Conservation (phyloP, 2,329 filamentous ascomycete species). For the Aspergillus fijiensis region DNA sequence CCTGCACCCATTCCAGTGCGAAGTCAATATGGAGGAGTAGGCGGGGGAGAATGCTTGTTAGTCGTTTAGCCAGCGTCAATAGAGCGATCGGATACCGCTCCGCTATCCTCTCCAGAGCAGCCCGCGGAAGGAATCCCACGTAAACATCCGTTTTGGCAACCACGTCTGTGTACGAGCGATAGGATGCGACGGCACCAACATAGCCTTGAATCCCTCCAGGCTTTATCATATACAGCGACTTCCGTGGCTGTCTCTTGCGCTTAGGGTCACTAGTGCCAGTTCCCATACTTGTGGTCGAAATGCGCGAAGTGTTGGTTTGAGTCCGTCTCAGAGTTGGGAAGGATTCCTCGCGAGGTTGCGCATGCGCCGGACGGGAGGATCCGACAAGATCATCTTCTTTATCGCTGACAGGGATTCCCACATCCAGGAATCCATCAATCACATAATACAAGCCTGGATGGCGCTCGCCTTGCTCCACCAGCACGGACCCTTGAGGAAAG, state of each 20-base stretch:
- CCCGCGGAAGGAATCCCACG: constrained; percentile 86
- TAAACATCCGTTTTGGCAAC: constrained; percentile 98
- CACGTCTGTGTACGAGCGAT: constrained; percentile 93
- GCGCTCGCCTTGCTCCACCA: constrained; percentile 96
- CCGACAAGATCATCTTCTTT: constrained; percentile 47
- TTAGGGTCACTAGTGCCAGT: constrained; percentile 32
- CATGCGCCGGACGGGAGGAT: constrained; percentile 29
- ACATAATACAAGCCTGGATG: constrained; percentile 97
- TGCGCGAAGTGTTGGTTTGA: constrained; percentile 44
- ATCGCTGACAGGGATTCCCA: constrained; percentile 77
- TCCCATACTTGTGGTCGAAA: constrained; percentile 15
- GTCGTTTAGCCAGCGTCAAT: constrained; percentile 90
- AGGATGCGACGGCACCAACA: constrained; percentile 89
- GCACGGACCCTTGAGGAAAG: constrained; percentile 88
- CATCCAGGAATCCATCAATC: constrained; percentile 93
- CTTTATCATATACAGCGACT: constrained; percentile 85
- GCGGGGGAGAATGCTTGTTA: constrained; percentile 84
- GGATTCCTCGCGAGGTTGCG: constrained; percentile 35
- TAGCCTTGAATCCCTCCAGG: constrained; percentile 93
- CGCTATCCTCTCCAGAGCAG: constrained; percentile 84
- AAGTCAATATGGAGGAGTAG: constrained; percentile 97
- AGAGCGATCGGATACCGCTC: constrained; percentile 90
- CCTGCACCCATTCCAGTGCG: constrained; percentile 96
- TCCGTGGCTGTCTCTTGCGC: constrained; percentile 52
- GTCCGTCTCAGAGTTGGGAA: constrained; percentile 49